Base-by-base conservation (phyloP, 305 asterid species). In the Ilex paraguariensis region DNA sequence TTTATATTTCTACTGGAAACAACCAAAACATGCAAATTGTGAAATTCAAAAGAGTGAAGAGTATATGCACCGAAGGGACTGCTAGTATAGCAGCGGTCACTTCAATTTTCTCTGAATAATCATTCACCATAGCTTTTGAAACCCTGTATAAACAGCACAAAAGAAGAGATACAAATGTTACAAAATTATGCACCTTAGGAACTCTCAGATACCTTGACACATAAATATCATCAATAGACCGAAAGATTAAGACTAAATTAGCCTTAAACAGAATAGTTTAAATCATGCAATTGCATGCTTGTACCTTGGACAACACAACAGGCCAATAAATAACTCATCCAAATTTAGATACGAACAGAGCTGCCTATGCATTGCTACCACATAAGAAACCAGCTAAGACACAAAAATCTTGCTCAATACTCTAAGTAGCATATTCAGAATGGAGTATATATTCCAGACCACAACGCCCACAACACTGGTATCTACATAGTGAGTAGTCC, bases 31-130 rank as follows among this genome's bases (percentile, higher is more conserved):
- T n/a, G 58, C 42, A 60, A 31, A 51, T 61, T 56, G 49, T 61
- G 31, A 65, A 60, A 9, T 54, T 46, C 13, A 11, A 11, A 58
- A 13, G 15, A 57, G 61, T 61, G 66, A 68, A 54, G 30, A 17
- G 14, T 3, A 21, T 1, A 66, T 77, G 56, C 67, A 86, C 95
- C 91, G 76, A 80, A 42, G 77, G 63, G 59, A 60, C 78, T 53
- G 69, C 88, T 68, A 87, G 65, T 67, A 78, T 93, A 65, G 90
- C 80, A 58, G 91, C 96, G 78, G 87, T 57, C 40, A 77, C 89
- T 84, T 93, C 95, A 65, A 90, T 80, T 70, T 84, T 80, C 80
- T 83, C 84, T 3, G 95, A 81, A 74, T 79, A 86, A 61, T 84
- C 96, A 75, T 77, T 90, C 65, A 86, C 56, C 49, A 64, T 77